These are phyloP conservation scores for Penicillium sp. DNA, from an alignment of 2,329 filamentous ascomycete genomes.

Conservation along the genomic window DNA sequence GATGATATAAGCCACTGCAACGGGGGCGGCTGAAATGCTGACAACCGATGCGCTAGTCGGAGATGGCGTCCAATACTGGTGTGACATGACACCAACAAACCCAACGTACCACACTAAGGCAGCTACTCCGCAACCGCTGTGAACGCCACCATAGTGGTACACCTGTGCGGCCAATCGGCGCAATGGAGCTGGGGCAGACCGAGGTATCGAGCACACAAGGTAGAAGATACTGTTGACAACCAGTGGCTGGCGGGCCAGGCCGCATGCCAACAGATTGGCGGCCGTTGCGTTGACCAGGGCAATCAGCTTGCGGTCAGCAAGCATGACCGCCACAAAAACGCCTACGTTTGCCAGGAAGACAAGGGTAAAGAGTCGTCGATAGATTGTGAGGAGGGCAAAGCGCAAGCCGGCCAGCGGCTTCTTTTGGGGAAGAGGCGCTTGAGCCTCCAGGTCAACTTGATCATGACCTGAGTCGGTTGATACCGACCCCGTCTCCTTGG, in stretches of 20 bases:
- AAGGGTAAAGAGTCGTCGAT: conserved; percentile 45
- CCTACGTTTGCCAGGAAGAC: conserved; percentile 43
- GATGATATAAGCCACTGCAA: conserved; percentile 60
- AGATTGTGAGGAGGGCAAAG: conserved; percentile 41
- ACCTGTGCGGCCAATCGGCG: conserved; percentile 51
- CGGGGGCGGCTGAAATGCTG: conserved; percentile 39
- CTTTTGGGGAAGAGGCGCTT: conserved; percentile 20
- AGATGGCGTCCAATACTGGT: conserved; percentile 31
- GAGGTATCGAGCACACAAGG: conserved; percentile 47
- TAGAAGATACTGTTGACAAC: conserved; percentile 55
- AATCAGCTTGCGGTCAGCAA: conserved; percentile 35
- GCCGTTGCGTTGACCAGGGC: conserved; percentile 46
- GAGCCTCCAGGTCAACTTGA: conserved; percentile 31
- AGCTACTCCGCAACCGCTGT: conserved; percentile 53
- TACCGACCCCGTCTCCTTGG: conserved; percentile 10
- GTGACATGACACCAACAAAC: conserved; percentile 38
- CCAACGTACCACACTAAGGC: conserved; percentile 50
- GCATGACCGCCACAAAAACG: conserved; percentile 39
- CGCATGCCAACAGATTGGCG: conserved; percentile 49
- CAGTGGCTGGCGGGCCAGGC: conserved; percentile 54
- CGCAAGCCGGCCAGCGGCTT: conserved; percentile 34
- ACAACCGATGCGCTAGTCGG: conserved; percentile 12
- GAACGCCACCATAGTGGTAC: conserved; percentile 57
- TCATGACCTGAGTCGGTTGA: background rate
- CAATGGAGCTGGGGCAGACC: conserved; percentile 46